Conservation (phyloP, 2,329 filamentous ascomycete genomes). For the Pseudogymnoascus sp. region DNA sequence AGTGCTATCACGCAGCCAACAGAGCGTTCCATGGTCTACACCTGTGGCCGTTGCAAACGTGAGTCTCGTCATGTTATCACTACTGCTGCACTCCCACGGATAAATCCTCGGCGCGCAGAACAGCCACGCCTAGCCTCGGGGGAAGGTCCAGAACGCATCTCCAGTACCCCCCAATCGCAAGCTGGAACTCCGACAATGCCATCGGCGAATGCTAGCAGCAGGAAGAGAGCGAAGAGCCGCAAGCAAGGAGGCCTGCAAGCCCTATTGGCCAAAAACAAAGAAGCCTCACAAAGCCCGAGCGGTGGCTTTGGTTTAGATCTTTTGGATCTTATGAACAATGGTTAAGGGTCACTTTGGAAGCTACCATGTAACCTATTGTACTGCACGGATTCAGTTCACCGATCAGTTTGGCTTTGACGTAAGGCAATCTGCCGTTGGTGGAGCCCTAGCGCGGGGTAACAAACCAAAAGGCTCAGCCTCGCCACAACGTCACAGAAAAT, state of each 20-base stretch:
- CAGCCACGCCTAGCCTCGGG: neutral
- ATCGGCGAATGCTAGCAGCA: slow-evolving; percentile 51
- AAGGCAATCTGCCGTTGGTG: neutral
- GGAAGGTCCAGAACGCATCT: neutral
- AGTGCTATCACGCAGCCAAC: slow-evolving; percentile 6
- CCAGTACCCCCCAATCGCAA: neutral
- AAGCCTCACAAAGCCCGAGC: slow-evolving; percentile 11
- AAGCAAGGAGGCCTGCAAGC: slow-evolving; percentile 59
- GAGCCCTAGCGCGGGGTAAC: slow-evolving; percentile 7
- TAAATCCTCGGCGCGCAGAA: neutral
- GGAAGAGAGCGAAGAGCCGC: slow-evolving; percentile 57
- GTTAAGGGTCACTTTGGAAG: neutral
- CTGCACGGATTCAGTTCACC: neutral
- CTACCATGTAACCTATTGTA: neutral
- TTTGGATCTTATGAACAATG: slow-evolving; percentile 31
- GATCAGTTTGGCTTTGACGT: neutral
- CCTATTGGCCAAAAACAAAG: slow-evolving; percentile 38
- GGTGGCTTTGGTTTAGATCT: slow-evolving; percentile 30
- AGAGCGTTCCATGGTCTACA: slow-evolving; percentile 21
- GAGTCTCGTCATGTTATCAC: slow-evolving; percentile 20
- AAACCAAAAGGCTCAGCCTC: slow-evolving; percentile 7
- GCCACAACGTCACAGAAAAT: slow-evolving; percentile 3
- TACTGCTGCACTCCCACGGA: slow-evolving; percentile 6
- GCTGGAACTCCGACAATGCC: slow-evolving; percentile 18
- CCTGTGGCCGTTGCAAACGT: slow-evolving; percentile 23